These are phyloP conservation scores for Xerocomellus intermedius DNA, from an alignment of 768 basidiomycete genomes.

Conservation along the genomic window DNA sequence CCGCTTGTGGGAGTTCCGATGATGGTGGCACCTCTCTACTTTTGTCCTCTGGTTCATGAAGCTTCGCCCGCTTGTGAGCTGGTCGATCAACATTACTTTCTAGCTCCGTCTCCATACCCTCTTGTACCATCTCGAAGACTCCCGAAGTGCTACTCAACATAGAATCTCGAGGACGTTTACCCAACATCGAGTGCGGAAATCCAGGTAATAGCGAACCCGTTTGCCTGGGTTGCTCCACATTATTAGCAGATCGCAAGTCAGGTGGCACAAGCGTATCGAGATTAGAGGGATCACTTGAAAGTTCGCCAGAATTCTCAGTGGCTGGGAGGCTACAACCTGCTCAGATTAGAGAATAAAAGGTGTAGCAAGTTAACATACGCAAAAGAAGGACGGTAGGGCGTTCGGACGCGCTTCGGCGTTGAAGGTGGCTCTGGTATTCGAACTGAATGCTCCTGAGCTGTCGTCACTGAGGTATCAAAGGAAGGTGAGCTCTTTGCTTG, in stretches of 20 bases:
- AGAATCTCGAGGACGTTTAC: conserved; percentile 65
- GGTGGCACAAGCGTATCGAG: conserved; percentile 13
- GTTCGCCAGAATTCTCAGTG: conserved; percentile 16
- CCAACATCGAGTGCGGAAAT: conserved; percentile 48
- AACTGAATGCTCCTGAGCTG: conserved; percentile 12
- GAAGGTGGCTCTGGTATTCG: conserved; percentile 33
- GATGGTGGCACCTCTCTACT: conserved; percentile 12
- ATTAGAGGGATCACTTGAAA: conserved; percentile 22
- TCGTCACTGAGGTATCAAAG: conserved; percentile 6
- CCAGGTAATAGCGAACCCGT: conserved; percentile 32
- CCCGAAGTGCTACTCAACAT: conserved; percentile 42
- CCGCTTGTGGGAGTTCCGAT: conserved; percentile 13
- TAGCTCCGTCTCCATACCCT: conserved; percentile 39
- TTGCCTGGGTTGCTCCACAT: conserved; percentile 13
- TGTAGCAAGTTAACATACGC: conserved; percentile 19
- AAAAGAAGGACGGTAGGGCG: conserved; percentile 26
- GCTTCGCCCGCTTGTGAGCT: conserved; percentile 52
- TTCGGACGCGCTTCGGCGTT: conserved; percentile 35
- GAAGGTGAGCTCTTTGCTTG: conserved; percentile 13
- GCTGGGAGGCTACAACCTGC: conserved; percentile 16
- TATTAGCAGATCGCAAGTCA: conserved; percentile 7
- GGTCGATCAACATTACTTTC: conserved; percentile 42
- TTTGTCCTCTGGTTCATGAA: conserved; percentile 28
- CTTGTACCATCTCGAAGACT: conserved; percentile 42
- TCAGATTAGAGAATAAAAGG: conserved; percentile 13